Evolutionary conservation across 305 asterid genomes (phyloP).

Genomic region (Salvia sclarea): DNA sequence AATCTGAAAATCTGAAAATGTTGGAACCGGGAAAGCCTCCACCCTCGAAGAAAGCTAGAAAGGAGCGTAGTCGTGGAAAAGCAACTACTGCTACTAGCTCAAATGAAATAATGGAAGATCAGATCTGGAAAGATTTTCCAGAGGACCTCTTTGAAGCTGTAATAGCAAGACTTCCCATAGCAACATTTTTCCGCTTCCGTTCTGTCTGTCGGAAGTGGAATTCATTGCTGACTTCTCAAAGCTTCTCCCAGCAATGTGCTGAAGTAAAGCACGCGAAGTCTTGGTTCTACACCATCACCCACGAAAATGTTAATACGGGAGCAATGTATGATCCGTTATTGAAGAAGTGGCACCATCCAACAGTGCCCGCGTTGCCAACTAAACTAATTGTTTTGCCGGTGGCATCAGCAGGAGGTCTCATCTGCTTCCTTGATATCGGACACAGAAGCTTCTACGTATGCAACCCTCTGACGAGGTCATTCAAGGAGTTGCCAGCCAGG

Average conservation of each 20-base stretch:
- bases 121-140: conserved; percentile 92
- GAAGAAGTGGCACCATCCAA: conserved; percentile 91
- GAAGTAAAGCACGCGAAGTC: conserved; percentile 55
- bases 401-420: conserved; percentile 96
- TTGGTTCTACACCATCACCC: conserved; percentile 94
- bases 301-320: conserved; percentile 75
- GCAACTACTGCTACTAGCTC: conserved; percentile 40
- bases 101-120: conserved; percentile 59
- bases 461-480: conserved; percentile 87
- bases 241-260: conserved; percentile 76
- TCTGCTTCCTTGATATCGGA: conserved; percentile 96
- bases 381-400: conserved; percentile 77
- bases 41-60: conserved; percentile 69
- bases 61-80: conserved; percentile 62
- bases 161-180: conserved; percentile 85
- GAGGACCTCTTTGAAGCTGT: conserved; percentile 95
- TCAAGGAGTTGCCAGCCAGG: conserved; percentile 82
- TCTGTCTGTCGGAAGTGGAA: conserved; percentile 90
- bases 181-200: conserved; percentile 75
- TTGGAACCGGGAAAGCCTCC: conserved; percentile 86
- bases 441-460: conserved; percentile 81
- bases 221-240: conserved; percentile 67
- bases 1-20: conserved; percentile 80
- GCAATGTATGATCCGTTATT: conserved; percentile 80
- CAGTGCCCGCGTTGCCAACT: conserved; percentile 71